Percentiles rank a stretch among this genome's conserved stretches.
Evolutionary conservation across 805 yeast genomes (phyloP).

Genomic region (Clavispora santaluciae): DNA sequence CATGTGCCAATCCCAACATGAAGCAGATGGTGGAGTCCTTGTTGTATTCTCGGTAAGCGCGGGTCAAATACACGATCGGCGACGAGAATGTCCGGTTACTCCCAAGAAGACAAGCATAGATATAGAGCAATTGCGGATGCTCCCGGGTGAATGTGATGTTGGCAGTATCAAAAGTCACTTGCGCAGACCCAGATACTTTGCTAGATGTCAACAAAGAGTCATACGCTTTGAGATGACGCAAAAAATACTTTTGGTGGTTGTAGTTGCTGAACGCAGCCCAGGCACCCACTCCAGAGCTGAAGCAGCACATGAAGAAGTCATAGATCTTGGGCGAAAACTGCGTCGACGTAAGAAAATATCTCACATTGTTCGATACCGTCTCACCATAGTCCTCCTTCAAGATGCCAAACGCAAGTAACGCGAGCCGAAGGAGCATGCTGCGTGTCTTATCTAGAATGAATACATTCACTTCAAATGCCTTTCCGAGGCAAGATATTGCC

Average conservation of each 20-base stretch:
- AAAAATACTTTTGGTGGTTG: conserved; percentile 83
- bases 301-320: conserved; percentile 61
- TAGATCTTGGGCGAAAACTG: conserved; percentile 73
- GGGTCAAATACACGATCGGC: conserved; percentile 68
- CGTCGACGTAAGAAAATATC: conserved; percentile 59
- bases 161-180: conserved; percentile 52
- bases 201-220: conserved; percentile 58
- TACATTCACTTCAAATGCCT: conserved; percentile 74
- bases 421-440: conserved; percentile 56
- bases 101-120: conserved; percentile 77
- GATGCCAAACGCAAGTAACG: conserved; percentile 58
- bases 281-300: conserved; percentile 56
- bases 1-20: conserved; percentile 70
- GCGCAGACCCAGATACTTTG: conserved; percentile 74
- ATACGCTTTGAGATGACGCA: conserved; percentile 85
- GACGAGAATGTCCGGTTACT: conserved; percentile 81
- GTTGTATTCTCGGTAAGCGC: conserved; percentile 63
- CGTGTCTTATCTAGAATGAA: conserved; percentile 63
- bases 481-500: conserved; percentile 51
- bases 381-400: conserved; percentile 46
- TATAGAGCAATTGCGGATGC: conserved; percentile 65
- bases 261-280: conserved; percentile 64
- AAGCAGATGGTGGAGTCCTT: conserved; percentile 78
- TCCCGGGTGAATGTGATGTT: conserved; percentile 32
- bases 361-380: conserved; percentile 48